phyloP scores from a whole-genome alignment of 2,329 filamentous ascomycete species.

The Ascomycota sp. region DNA sequence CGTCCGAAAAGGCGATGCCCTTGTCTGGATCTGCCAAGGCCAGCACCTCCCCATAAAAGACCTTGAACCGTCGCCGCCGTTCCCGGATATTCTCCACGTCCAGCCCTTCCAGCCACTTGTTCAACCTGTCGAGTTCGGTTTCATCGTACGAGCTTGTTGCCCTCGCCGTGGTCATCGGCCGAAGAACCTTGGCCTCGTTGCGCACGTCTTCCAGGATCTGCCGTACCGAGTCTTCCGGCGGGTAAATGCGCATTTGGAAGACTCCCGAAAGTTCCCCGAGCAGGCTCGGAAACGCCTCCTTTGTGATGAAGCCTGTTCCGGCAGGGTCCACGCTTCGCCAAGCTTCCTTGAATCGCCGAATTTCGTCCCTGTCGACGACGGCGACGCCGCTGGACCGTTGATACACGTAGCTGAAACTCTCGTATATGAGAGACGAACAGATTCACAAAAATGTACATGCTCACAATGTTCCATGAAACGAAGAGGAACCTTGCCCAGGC shows the following conservation, averaged over 20 bases:
- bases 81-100: conserved; percentile 56
- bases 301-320: conserved; percentile 77
- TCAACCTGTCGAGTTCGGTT: conserved; percentile 57
- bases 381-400: conserved; percentile 87
- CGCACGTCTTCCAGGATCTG: conserved; percentile 72
- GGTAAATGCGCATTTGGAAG: conserved; percentile 94
- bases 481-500: conserved; percentile 79
- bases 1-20: conserved; percentile 78
- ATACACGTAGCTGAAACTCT: conserved; percentile 98
- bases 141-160: conserved; percentile 30
- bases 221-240: conserved; percentile 72
- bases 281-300: conserved; percentile 72
- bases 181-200: conserved; percentile 29
- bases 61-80: conserved; percentile 62
- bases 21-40: conserved; percentile 77
- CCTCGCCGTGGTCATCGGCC: conserved; percentile 35
- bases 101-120: conserved; percentile 49
- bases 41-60: conserved; percentile 94
- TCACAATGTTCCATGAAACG: conserved; percentile 94
- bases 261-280: conserved; percentile 84
- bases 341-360: conserved; percentile 91
- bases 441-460: conserved; percentile 99
- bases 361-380: conserved; percentile 78
- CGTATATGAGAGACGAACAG: conserved; percentile 97
- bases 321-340: conserved; percentile 92